Evolutionary conservation across 1,284 basidiomycete genomes (phyloP), one percentile per base, ranked within the genome.

Genomic region (Sphaerobolus stellatus): DNA sequence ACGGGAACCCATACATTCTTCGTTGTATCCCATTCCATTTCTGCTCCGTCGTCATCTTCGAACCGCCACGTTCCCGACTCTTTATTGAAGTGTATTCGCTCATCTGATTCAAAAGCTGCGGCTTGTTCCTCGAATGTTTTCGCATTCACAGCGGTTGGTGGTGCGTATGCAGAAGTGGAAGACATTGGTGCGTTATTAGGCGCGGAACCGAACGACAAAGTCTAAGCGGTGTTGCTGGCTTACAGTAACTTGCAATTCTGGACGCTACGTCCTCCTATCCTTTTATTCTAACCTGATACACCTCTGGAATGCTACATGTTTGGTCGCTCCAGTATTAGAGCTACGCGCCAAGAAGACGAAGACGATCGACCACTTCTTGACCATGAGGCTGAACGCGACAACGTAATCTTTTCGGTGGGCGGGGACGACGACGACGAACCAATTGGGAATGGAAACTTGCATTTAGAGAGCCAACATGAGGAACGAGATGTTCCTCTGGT

Each of bases 41-140:
- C 94, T 27, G 80, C 75, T 13, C 90, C 94, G 59, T 94, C 87
- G 54, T 92, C 90, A 64, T 91, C 86, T 68, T 99, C 96, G 66
- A 89, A 88, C 51, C 87, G 82, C 91, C 92, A 99, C 61, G 90
- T 88, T 38, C 81, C 80, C 4, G 84, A 78, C 41, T 81, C 77
- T 62, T 82, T 88, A 59, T 91, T 89, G 64, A 88, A 90, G 70
- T 93, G 88, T 33, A 92, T 81, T 58, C 86, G 82, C 53, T 86
- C 85, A 68, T 94, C 92, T 46, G 81, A 75, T 38, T 83, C 84
- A 67, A 94, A 94, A 33, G 82, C 75, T 28, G 80, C 81, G 61
- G 80, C 77, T 61, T 82, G 82, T n/a, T 71, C 71, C 61, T 79
- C 78, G 24, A 51, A 56, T 16, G 41, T 30, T 56, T 56, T 14